Evolutionary conservation across 768 basidiomycete species (phyloP), one percentile per base, ranked within the genome.

Genomic region (Russula compacta): DNA sequence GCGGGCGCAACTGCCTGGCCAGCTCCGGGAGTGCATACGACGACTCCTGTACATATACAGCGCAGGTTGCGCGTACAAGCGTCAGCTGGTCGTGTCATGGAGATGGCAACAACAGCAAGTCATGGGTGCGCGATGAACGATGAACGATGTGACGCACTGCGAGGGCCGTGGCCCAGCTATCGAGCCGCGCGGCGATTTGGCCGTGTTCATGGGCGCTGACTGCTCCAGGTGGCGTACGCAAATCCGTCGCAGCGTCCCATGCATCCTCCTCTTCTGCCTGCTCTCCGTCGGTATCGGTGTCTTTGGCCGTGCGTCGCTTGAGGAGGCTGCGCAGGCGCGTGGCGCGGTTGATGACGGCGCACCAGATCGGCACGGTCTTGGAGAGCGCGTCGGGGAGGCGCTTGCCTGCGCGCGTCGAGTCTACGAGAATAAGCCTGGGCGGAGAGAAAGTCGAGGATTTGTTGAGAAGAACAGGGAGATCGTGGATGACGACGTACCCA

Each of bases 341-440:
- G 33, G 82, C 86, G 53, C 83, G 78, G 69, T 95, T 98, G 63
- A 95, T 77, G 5, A 93, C 89, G 9, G 89, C 78, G 70, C 95
- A 95, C 95, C 95, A 98, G 53, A 95, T 88, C 0, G 95, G 95
- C 1, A 98, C 79, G 0, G 94, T 95, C 69, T 63, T 98, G 2
- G 89, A 89, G 2, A 98, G 78, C 0, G 95, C 92, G 65, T 98
- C 95, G 1, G 95, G 95, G 51, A 95, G 86, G 14, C 92, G 84
- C 74, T 98, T 98, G 9, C 95, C 95, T 24, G 91, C 79, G 24
- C 95, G 78, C 0, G 95, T 97, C 0, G 95, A 97, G 69, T 98
- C 95, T 9, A 97, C 92, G 1, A 98, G 74, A 42, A 97, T 75
- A 38, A 95, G 72, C 0, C 93, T 95, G 64, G 9, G 24, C 24